Base-by-base conservation (phyloP, 2,329 filamentous ascomycete species). In the Pestalotiopsis sp. region DNA sequence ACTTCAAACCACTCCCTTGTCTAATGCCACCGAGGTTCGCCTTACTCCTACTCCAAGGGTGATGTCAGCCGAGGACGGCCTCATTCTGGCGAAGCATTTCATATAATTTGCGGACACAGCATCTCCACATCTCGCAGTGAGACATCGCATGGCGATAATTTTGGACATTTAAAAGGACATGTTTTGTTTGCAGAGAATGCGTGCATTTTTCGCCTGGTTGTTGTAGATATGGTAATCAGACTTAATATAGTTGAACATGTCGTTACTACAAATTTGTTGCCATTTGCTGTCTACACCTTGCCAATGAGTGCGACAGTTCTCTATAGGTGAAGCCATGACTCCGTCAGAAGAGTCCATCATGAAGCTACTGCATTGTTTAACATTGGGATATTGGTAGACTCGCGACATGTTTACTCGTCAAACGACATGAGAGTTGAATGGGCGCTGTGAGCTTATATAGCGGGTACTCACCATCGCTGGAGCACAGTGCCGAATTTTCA, bases 151-250 rank as follows among this genome's bases (percentile, higher is more conserved):
- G n/a, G 23, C 23, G 27, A 27, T 59, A 59, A 14, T 62, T 62
- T 40, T 62, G 31, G 59, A 62, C 27, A 62, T 38, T 62, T 23
- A 20, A 62, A 25, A n/a, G 31, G 31, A 36, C 27, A 62, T 38
- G 14, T 62, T 20, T n/a, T 17, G 17, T 25, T 52, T 13, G 40
- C 40, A 23, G 38, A 31, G 11, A 64, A 52, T 20, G 61, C 61
- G 11, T 52, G 45, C 45, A 52, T 23, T n/a, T 23, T 49, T n/a
- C 17, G 20, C 5, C 36, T 64, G 20, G 12, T 36, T 41, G 11
- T 25, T 52, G 61, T 64, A 64, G 61, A 64, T 64, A 64, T 17
- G 61, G 61, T 64, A 64, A 11, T 52, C 17, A 40, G 61, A 64
- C 25, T 52, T 64, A 64, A 64, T 64, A 64, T 49, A 64, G 40